Percentiles rank a stretch among this genome's conserved stretches.
Conservation (phyloP, 306 rosid genomes). For the Myrica gale region DNA sequence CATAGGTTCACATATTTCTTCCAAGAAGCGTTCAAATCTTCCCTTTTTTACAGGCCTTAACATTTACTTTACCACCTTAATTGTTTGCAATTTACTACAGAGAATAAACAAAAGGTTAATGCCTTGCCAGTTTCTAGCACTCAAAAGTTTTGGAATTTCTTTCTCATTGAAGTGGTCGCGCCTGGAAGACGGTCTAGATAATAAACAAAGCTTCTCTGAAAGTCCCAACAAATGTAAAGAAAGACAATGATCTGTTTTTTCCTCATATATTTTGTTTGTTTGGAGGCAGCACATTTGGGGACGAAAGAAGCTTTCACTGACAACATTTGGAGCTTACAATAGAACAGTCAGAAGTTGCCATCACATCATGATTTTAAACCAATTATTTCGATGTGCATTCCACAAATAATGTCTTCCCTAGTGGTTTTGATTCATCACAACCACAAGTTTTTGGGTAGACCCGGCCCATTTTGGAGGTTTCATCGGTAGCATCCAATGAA, state of each 20-base stretch:
- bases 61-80: too few species aligned
- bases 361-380: neutral
- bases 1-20: constrained; percentile 11
- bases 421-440: neutral
- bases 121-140: too few species aligned
- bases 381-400: neutral
- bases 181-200: neutral
- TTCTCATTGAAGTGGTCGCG: neutral
- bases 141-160: neutral
- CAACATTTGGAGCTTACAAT: neutral
- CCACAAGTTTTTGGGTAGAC: neutral
- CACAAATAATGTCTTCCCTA: neutral
- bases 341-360: neutral
- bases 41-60: neutral
- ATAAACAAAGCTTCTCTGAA: neutral
- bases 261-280: neutral
- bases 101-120: too few species aligned
- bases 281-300: too few species aligned
- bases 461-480: neutral
- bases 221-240: neutral
- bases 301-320: neutral
- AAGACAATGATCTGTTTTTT: neutral
- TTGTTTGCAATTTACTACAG: too few species aligned
- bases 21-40: neutral
- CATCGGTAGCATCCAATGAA: neutral